Evolutionary conservation across 2,329 filamentous ascomycete genomes (phyloP).

Genomic region (Trichophyton verrucosum): DNA sequence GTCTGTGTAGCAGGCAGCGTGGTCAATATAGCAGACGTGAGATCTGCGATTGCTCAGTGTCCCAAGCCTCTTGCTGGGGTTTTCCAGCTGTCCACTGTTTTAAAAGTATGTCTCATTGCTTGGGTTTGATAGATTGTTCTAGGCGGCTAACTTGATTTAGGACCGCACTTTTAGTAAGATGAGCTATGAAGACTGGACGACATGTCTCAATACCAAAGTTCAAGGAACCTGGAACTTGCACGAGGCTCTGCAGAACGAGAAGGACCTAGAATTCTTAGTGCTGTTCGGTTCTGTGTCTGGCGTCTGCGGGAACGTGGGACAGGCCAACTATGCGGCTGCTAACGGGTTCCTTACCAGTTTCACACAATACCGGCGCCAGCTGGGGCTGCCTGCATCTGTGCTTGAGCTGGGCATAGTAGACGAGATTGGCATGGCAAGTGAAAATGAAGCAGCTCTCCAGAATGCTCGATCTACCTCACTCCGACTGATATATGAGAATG

Average conservation of each 20-base stretch:
- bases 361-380: constrained; percentile 11
- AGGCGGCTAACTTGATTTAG: not conserved
- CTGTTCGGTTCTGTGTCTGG: constrained; percentile 7
- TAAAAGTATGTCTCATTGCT: constrained; percentile 7
- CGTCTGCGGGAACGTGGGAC: constrained; percentile 7
- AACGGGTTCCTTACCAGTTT: constrained; percentile 11
- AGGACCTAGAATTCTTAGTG: constrained; percentile 17
- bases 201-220: constrained; percentile 21
- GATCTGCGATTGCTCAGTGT: not conserved
- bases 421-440: not conserved
- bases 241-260: not conserved
- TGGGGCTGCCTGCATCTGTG: not conserved
- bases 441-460: not conserved
- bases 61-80: constrained; percentile 13
- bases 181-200: constrained; percentile 14
- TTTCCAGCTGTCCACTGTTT: constrained; percentile 15
- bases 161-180: constrained; percentile 21
- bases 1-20: not conserved
- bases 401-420: constrained; percentile 5
- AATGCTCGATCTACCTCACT: constrained; percentile 7
- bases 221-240: constrained; percentile 17
- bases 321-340: constrained; percentile 12
- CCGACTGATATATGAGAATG: not conserved
- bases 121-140: not conserved
- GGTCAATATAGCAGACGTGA: not conserved